phyloP scores from a whole-genome alignment of 306 rosid genomes.

The Echinosophora koreensis region DNA sequence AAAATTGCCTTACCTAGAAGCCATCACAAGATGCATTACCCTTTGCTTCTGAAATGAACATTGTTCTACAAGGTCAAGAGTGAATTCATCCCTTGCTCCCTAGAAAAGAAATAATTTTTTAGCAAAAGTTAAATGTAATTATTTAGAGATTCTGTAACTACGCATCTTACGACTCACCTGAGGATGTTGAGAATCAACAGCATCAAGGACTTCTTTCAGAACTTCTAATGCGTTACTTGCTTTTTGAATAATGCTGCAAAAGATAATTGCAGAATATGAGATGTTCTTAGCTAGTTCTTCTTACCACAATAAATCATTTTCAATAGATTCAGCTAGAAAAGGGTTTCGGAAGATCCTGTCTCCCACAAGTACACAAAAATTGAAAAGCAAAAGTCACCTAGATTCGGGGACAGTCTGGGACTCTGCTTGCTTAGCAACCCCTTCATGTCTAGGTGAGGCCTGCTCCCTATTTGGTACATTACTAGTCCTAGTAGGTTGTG shows the following conservation, averaged over 20 bases:
- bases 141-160: constrained; percentile 31
- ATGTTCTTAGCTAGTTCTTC: constrained; percentile 23
- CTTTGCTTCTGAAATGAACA: constrained; percentile 95
- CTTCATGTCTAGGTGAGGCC: constrained; percentile 60
- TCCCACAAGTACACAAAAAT: constrained; percentile 41
- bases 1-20: constrained; percentile 88
- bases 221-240: constrained; percentile 85
- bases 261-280: constrained; percentile 31
- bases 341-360: constrained; percentile 24
- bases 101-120: constrained; percentile 40
- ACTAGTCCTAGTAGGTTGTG: constrained; percentile 58
- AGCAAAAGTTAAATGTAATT: constrained; percentile 21
- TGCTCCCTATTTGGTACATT: constrained; percentile 62
- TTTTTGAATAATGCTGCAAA: constrained; percentile 83
- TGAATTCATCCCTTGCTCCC: constrained; percentile 93
- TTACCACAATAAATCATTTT: constrained; percentile 17
- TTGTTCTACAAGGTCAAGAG: constrained; percentile 98
- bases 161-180: constrained; percentile 63
- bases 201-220: constrained; percentile 90
- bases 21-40: constrained; percentile 93
- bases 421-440: constrained; percentile 58
- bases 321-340: constrained; percentile 5
- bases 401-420: constrained; percentile 75
- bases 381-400: constrained; percentile 61
- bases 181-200: constrained; percentile 74